Evolutionary conservation across 768 basidiomycete genomes (phyloP).

Genomic region (Rubroboletus pulcherrimus): DNA sequence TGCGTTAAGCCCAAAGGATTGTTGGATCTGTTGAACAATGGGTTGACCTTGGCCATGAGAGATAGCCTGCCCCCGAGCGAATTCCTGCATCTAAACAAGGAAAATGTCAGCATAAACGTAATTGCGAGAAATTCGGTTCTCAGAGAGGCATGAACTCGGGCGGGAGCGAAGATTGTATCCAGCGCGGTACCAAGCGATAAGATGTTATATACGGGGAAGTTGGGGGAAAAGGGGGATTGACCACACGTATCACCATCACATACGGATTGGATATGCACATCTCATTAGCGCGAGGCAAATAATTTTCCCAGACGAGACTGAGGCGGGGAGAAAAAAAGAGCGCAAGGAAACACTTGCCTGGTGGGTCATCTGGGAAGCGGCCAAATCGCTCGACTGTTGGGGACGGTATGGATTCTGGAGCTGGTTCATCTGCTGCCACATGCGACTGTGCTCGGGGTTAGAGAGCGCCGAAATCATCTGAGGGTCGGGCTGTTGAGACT

Average conservation of each 20-base stretch:
- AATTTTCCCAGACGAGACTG: slow-evolving; percentile 16
- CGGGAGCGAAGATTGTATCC: neutral
- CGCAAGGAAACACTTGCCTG: slow-evolving; percentile 41
- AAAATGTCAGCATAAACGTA: slow-evolving; percentile 24
- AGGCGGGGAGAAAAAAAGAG: slow-evolving; percentile 11
- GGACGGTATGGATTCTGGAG: slow-evolving; percentile 42
- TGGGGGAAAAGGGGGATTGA: slow-evolving; percentile 19
- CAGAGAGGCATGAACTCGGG: slow-evolving; percentile 5
- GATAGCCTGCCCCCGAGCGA: slow-evolving; percentile 40
- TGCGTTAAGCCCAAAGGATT: slow-evolving; percentile 37
- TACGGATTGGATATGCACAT: slow-evolving; percentile 11
- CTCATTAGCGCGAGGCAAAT: slow-evolving; percentile 8
- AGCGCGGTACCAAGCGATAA: slow-evolving; percentile 8
- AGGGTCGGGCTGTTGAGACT: slow-evolving; percentile 40
- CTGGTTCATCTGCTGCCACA: slow-evolving; percentile 59
- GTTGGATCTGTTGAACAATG: slow-evolving; percentile 39
- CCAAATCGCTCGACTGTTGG: slow-evolving; percentile 40
- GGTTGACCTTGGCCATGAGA: slow-evolving; percentile 40
- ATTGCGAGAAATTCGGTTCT: slow-evolving; percentile 8
- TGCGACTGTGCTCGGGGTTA: slow-evolving; percentile 49
- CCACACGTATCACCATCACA: slow-evolving; percentile 12
- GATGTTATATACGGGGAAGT: slow-evolving; percentile 9
- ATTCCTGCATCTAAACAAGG: slow-evolving; percentile 41
- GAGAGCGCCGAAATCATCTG: slow-evolving; percentile 39
- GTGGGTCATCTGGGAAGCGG: slow-evolving; percentile 36